Conservation (phyloP, 2,329 filamentous ascomycete genomes). For the Chrysosporium queenslandicum region DNA sequence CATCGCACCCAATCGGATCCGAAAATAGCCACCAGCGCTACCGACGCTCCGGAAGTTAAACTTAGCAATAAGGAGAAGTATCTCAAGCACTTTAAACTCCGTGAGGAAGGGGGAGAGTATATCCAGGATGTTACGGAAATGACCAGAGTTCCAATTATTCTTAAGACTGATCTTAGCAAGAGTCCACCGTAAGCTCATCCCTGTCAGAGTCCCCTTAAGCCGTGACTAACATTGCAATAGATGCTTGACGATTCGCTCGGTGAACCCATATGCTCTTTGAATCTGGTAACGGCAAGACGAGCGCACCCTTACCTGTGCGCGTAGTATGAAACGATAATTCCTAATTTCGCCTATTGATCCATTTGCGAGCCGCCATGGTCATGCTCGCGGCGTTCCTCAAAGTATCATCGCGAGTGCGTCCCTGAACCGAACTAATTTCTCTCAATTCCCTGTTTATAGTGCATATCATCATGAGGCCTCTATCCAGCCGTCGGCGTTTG, state of each 20-base stretch:
- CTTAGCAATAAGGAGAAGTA: conserved; percentile 95
- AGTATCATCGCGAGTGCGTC: not conserved
- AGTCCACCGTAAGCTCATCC: conserved; percentile 85
- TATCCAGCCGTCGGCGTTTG: not conserved
- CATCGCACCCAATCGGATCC: conserved; percentile 89
- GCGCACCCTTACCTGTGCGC: not conserved
- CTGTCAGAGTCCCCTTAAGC: conserved; percentile 11
- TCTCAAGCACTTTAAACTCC: conserved; percentile 73
- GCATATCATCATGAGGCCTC: not conserved
- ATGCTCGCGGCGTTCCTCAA: not conserved
- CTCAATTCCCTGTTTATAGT: not conserved
- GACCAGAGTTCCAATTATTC: conserved; percentile 90
- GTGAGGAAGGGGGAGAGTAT: conserved; percentile 88
- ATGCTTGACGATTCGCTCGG: conserved; percentile 43
- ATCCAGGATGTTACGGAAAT: conserved; percentile 98
- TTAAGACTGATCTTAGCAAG: conserved; percentile 97
- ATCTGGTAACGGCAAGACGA: not conserved
- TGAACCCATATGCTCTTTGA: conserved; percentile 43
- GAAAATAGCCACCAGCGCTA: conserved; percentile 61
- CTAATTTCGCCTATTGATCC: not conserved
- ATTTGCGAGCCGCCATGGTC: not conserved
- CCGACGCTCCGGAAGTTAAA: conserved; percentile 66
- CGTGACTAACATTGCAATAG: conserved; percentile 24
- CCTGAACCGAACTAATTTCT: not conserved
- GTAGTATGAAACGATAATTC: not conserved